Evolutionary conservation across 306 rosid species (phyloP), one percentile per base, ranked within the genome.

Genomic region (Acacia melanoxylon): DNA sequence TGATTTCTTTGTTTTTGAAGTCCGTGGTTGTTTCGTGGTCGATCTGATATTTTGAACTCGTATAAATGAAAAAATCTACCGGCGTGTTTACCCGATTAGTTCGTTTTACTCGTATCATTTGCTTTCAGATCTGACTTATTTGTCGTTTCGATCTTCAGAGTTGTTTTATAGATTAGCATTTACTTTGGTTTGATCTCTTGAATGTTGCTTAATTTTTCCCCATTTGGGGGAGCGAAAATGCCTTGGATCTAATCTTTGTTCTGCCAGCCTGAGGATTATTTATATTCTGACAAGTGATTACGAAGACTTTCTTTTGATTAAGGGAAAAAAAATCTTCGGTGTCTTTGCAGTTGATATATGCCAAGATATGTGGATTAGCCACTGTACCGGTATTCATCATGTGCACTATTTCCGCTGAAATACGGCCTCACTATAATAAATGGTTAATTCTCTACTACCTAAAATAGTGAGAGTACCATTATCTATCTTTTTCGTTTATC

Each of bases 41-140:
- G 86, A 87, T 87, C 84, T 84, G 82, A 75, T 78, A 41, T 77
- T 59, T 29, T 56, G 69, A 56, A 52, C 25, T 16, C 9, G 73
- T 44, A 25, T 70, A 75, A 74, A 27, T 61, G 74, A 35, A 62
- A 27, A 66, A 68, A 62, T 52, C 14, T 51, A 62, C 58, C 4
- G 1, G 59, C 35, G 25, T 35, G 58, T 33, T 65, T 22, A 13
- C 20, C 62, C 35, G 24, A 12, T 3, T 61, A 20, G 31, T 62
- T 35, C 52, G 52, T 81, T 33, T 16, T 33, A 45, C 13, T 74
- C 40, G 41, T 69, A 48, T 78, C 14, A 35, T 40, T 42, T 77
- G 44, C 31, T 78, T 65, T 79, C 49, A 79, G 90, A 87, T 87
- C 82, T 72, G 80, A 65, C 68, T 75, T 69, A 29, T 37, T 19